Percentiles rank a stretch among this genome's conserved stretches.
phyloP scores from a whole-genome alignment of 2,329 filamentous ascomycete species.

The Fusarium albosuccineum region DNA sequence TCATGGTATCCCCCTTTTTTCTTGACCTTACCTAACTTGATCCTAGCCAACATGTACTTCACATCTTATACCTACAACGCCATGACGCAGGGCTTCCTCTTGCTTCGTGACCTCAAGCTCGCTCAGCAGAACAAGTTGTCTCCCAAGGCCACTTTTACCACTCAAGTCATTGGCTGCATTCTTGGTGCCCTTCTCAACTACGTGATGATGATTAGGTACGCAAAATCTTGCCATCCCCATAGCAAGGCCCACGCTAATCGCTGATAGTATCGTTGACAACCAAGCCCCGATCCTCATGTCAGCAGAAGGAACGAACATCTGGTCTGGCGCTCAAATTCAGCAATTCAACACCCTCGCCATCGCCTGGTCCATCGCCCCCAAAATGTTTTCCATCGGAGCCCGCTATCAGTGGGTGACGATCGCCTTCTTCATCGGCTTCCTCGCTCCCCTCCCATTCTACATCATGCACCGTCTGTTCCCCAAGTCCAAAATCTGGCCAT shows the following conservation, averaged over 20 bases:
- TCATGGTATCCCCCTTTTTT: neutral
- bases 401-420: conserved; percentile 50
- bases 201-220: conserved; percentile 59
- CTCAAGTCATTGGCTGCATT: conserved; percentile 67
- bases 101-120: conserved; percentile 26
- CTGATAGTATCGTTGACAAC: conserved; percentile 59
- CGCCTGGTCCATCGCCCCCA: conserved; percentile 64
- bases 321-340: conserved; percentile 66
- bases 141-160: conserved; percentile 44
- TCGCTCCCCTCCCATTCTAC: no score
- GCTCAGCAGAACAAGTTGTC: conserved; percentile 31
- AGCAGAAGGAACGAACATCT: conserved; percentile 62
- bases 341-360: conserved; percentile 61
- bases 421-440: conserved; percentile 7
- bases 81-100: conserved; percentile 6
- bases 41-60: conserved; percentile 35
- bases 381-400: conserved; percentile 63
- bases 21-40: no score
- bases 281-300: conserved; percentile 61
- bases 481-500: conserved; percentile 55
- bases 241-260: conserved; percentile 7
- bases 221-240: rapidly evolving
- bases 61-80: conserved; percentile 31
- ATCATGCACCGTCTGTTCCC: conserved; percentile 47
- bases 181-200: conserved; percentile 68